Conservation (phyloP, 352 stramenopile species). For the Globisporangium parvum region DNA sequence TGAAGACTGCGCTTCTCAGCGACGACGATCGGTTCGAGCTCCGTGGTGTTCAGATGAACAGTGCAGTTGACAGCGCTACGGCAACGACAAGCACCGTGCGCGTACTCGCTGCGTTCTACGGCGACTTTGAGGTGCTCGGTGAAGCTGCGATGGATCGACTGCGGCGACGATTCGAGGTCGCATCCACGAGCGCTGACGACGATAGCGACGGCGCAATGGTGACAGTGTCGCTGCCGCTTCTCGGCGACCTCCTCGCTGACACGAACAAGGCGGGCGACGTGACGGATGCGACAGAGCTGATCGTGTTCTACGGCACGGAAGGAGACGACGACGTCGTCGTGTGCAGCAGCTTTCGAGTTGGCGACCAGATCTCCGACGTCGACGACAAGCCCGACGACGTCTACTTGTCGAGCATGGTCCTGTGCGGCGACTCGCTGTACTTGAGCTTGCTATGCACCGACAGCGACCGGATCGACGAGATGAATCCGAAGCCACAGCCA, state of each 20-base stretch:
- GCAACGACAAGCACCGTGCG: background rate
- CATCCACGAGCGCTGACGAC: conserved; percentile 6
- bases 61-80: background rate
- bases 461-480: conserved; percentile 10
- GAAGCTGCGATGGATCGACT: conserved; percentile 23
- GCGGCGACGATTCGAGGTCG: conserved; percentile 8
- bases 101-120: conserved; percentile 39
- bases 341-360: conserved; percentile 18
- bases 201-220: conserved; percentile 10
- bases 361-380: conserved; percentile 24
- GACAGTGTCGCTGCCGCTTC: conserved; percentile 17
- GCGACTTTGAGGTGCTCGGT: conserved; percentile 36
- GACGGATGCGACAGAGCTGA: conserved; percentile 19
- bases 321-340: conserved; percentile 12
- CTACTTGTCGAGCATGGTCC: conserved; percentile 45
- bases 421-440: conserved; percentile 36
- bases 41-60: background rate
- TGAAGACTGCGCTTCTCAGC: background rate
- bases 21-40: conserved; percentile 11
- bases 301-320: conserved; percentile 20
- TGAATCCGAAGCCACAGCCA: conserved; percentile 7
- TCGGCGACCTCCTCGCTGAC: conserved; percentile 19
- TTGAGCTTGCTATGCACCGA: conserved; percentile 34
- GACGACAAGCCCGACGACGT: conserved; percentile 24
- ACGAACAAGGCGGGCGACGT: conserved; percentile 15